Percentiles rank a stretch among this genome's conserved stretches.
Evolutionary conservation across 805 yeast species (phyloP).

Genomic region (Zygoascus biomembranicola): DNA sequence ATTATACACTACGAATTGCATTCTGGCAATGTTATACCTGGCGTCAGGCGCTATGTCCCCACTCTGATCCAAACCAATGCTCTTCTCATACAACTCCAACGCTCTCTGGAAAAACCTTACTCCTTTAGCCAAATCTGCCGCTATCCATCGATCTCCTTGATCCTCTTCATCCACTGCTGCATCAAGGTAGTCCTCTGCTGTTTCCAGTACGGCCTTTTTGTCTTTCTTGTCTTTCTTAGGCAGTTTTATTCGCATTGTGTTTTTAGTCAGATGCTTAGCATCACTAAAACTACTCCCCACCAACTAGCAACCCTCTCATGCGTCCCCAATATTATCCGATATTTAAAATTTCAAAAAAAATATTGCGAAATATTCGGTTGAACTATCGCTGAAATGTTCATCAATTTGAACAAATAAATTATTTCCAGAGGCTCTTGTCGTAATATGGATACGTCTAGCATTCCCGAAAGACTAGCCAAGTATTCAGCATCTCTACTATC

Average conservation of each 20-base stretch:
- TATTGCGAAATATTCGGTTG: too few species aligned
- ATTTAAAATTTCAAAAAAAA: too few species aligned
- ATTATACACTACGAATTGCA: constrained; percentile 50
- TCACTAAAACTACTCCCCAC: too few species aligned
- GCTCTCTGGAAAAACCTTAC: constrained; percentile 59
- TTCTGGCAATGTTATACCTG: constrained; percentile 50
- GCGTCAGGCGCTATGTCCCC: constrained; percentile 33
- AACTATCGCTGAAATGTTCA: too few species aligned
- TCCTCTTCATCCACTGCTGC: constrained; percentile 57
- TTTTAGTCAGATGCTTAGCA: not conserved
- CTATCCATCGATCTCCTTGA: constrained; percentile 67
- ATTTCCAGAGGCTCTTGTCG: too few species aligned
- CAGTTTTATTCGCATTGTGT: not conserved
- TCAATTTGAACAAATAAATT: too few species aligned
- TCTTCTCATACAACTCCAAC: constrained; percentile 36
- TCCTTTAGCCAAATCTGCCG: constrained; percentile 57
- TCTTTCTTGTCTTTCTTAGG: constrained; percentile 9
- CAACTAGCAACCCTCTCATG: too few species aligned
- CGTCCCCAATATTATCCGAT: too few species aligned
- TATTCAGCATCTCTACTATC: too few species aligned
- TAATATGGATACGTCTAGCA: too few species aligned
- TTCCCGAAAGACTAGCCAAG: too few species aligned
- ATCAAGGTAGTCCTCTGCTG: constrained; percentile 47
- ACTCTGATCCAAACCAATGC: constrained; percentile 16
- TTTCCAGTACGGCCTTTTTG: constrained; percentile 18